Conservation (phyloP, 2,329 filamentous ascomycete species). For the Leptosphaerulina australis region DNA sequence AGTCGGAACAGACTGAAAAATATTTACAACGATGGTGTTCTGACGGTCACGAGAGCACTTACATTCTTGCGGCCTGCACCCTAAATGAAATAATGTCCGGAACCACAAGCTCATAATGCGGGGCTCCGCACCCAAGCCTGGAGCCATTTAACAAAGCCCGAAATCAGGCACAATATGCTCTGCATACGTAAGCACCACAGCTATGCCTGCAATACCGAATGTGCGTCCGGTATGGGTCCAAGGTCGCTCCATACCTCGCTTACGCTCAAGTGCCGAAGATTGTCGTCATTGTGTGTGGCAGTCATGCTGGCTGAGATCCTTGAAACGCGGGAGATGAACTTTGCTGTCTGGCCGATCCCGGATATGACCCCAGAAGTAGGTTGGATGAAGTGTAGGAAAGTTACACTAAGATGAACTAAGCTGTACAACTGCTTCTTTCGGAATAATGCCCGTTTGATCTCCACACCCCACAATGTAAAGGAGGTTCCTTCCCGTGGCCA, state of each 20-base stretch:
- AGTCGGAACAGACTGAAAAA: constrained; percentile 2
- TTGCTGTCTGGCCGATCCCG: constrained; percentile 14
- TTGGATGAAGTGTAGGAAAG: constrained; percentile 2
- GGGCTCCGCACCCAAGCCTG: constrained; percentile 9
- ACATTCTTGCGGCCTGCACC: background rate
- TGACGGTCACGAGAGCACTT: constrained; percentile 7
- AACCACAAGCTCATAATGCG: constrained; percentile 4
- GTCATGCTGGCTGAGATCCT: constrained; percentile 1
- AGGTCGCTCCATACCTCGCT: background rate
- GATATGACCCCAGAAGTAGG: background rate
- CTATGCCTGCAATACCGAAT: constrained; percentile 6
- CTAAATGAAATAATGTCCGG: constrained; percentile 6
- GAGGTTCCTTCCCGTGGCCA: constrained; percentile 7
- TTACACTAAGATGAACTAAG: constrained; percentile 8
- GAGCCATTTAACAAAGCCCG: constrained; percentile 1
- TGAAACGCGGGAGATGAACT: constrained; percentile 14
- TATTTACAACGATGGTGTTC: background rate
- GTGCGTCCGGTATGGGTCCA: constrained; percentile 1
- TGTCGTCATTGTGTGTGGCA: constrained; percentile 1
- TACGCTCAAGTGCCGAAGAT: constrained; percentile 3
- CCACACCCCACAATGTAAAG: constrained; percentile 11
- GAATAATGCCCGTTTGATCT: constrained; percentile 10
- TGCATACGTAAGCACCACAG: constrained; percentile 7
- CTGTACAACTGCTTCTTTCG: constrained; percentile 9
- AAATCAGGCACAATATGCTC: background rate